Conservation (phyloP, 139 green algal species). For the Coccomyxa sp. region DNA sequence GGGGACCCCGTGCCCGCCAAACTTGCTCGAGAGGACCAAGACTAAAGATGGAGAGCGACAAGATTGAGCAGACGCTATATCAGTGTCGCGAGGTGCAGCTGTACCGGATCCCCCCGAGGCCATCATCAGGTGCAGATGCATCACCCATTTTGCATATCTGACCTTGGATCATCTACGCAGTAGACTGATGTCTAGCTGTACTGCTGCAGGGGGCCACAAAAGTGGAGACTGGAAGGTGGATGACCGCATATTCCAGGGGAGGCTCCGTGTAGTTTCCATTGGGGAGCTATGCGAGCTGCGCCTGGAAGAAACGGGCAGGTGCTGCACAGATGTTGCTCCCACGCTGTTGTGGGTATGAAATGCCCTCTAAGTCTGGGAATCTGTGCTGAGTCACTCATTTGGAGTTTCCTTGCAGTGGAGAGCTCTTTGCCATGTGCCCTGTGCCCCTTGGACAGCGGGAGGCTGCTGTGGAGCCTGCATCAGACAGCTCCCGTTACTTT, state of each 20-base stretch:
- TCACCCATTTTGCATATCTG: no score
- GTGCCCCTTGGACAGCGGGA: constrained; percentile 44
- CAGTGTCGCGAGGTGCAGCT: constrained; percentile 29
- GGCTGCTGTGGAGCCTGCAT: constrained; percentile 55
- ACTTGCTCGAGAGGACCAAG: no score
- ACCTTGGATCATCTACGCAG: neutral
- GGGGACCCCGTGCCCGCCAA: no score
- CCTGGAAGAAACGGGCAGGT: constrained; percentile 54
- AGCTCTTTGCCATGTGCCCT: constrained; percentile 72
- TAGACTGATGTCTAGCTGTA: no score
- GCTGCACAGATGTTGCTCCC: neutral
- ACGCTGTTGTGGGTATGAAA: neutral
- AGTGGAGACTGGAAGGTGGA: constrained; percentile 49
- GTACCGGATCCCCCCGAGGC: constrained; percentile 50
- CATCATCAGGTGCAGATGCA: neutral
- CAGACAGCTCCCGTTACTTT: constrained; percentile 69
- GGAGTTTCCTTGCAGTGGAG: constrained; percentile 30
- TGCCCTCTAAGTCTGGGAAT: neutral
- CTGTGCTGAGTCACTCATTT: neutral
- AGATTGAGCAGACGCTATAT: constrained; percentile 36
- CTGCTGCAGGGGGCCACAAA: no score
- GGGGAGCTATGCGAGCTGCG: constrained; percentile 42
- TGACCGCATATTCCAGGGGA: constrained; percentile 57
- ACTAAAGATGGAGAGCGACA: constrained; percentile 4
- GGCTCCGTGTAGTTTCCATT: constrained; percentile 38